Percentiles rank a stretch among this genome's conserved stretches.
Evolutionary conservation across 331 rosid genomes (phyloP).

Genomic region (Quercus phellos): DNA sequence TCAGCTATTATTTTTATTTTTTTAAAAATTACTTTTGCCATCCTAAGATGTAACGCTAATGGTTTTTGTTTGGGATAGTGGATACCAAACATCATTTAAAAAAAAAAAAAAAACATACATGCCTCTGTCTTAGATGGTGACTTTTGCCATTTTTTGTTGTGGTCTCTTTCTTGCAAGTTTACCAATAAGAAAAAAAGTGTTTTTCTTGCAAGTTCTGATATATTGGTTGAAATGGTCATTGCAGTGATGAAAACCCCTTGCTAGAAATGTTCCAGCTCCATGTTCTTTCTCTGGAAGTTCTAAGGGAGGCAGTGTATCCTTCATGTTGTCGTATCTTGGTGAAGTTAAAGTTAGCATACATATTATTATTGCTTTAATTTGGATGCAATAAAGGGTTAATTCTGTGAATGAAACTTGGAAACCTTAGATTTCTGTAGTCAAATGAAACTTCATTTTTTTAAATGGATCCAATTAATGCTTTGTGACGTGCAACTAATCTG

Average conservation of each 20-base stretch:
- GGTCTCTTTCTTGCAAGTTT: constrained; percentile 5
- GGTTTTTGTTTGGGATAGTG: background rate
- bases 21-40: background rate
- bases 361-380: constrained; percentile 6
- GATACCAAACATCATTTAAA: too few species aligned
- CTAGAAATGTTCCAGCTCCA: constrained; percentile 65
- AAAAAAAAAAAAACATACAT: background rate
- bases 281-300: constrained; percentile 78
- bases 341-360: constrained; percentile 14
- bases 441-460: background rate
- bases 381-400: constrained; percentile 5
- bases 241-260: constrained; percentile 67
- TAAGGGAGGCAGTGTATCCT: constrained; percentile 99
- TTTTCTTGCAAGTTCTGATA: constrained; percentile 22
- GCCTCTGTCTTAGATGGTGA: background rate
- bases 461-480: background rate
- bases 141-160: constrained; percentile 5
- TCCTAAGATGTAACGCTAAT: background rate
- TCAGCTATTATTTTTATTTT: background rate
- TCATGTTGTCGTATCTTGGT: constrained; percentile 21
- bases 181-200: background rate
- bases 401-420: background rate
- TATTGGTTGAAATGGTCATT: constrained; percentile 22
- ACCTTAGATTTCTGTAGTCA: background rate
- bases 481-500: too few species aligned